Base-by-base conservation (phyloP, 2,329 filamentous ascomycete genomes). In the Ophiocordyceps camponoti-leonardi region DNA sequence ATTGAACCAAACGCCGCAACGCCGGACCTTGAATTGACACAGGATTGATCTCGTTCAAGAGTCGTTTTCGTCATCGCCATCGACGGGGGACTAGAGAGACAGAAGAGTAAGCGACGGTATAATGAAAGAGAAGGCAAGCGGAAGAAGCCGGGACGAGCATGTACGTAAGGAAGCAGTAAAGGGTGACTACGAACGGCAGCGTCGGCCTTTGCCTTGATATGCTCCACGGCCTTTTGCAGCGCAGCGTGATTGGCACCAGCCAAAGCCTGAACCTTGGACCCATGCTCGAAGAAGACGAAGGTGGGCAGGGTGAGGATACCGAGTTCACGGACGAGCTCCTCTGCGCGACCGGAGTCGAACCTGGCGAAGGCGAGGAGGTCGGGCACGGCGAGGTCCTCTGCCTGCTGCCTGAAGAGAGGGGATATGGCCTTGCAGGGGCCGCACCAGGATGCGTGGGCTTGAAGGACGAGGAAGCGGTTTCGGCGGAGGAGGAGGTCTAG, bases 381-480 rank as follows among this genome's bases (percentile, higher is more conserved):
- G 22, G 62, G 50, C 46, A 56, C 56, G 42, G 73, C 68, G 45
- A 75, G 65, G 54, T 67, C 62, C 48, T 53, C 55, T 19, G 37
- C 37, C 37, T 20, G 37, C 11, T 40, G 18, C 6, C 18, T 7
- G 66, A 69, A 78, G 48, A 71, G 53, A 49, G 75, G 75, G 20
- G 72, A 69, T 55, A 79, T 77, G 52, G 64, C 62, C 60, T 73
- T 75, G 71, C 75, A 79, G 26, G 75, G 75, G 37, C 66, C 67
- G 61, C 75, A 79, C 75, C 75, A 79, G 54, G 69, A 63, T 48
- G 75, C 74, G 61, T 65, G 71, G 61, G 77, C 76, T 57, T 79
- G 73, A 50, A 73, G 60, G 49, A 69, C 66, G 50, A 77, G 71
- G 60, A 69, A 72, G 42, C 64, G 68, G 43, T 64, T 72, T 11